Evolutionary conservation across 192 early-diverging fungal genomes (phyloP).

Genomic region (Mortierella hygrophila): DNA sequence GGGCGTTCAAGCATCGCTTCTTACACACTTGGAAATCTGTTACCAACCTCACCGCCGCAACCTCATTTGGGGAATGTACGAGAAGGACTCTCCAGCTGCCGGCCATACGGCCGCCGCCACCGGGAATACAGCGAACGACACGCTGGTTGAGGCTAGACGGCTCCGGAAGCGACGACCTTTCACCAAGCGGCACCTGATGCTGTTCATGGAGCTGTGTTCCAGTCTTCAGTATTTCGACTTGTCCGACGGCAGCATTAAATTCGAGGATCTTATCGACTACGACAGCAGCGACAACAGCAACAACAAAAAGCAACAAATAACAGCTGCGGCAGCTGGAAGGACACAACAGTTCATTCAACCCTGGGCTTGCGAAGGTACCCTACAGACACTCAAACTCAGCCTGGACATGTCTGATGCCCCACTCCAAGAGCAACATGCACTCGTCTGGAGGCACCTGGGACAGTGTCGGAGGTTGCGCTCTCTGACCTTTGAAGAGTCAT

Average conservation of each 20-base stretch:
- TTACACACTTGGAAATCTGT: not conserved
- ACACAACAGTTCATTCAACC: not conserved
- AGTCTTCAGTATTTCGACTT: not conserved
- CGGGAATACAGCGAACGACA: not conserved
- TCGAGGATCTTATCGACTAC: not conserved
- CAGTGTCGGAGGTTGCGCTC: not conserved
- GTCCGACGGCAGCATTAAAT: not conserved
- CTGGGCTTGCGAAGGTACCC: not conserved
- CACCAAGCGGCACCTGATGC: not conserved
- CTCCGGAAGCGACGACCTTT: not conserved
- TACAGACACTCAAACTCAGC: not conserved
- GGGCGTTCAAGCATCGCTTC: not conserved
- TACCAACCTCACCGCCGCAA: not conserved
- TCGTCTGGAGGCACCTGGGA: not conserved
- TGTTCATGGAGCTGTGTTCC: not conserved
- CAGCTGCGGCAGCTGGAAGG: not conserved
- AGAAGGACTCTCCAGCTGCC: not conserved
- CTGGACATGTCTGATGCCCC: not conserved
- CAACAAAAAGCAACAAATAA: not conserved
- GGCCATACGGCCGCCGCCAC: not conserved
- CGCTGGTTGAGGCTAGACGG: not conserved
- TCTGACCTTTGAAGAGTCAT: not conserved
- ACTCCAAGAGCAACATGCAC: not conserved
- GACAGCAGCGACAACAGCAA: not conserved
- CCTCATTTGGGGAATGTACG: not conserved